These are phyloP conservation scores for Aegilops speltoides DNA, from an alignment of 176 grass and related monocot genomes.

Conservation along the genomic window DNA sequence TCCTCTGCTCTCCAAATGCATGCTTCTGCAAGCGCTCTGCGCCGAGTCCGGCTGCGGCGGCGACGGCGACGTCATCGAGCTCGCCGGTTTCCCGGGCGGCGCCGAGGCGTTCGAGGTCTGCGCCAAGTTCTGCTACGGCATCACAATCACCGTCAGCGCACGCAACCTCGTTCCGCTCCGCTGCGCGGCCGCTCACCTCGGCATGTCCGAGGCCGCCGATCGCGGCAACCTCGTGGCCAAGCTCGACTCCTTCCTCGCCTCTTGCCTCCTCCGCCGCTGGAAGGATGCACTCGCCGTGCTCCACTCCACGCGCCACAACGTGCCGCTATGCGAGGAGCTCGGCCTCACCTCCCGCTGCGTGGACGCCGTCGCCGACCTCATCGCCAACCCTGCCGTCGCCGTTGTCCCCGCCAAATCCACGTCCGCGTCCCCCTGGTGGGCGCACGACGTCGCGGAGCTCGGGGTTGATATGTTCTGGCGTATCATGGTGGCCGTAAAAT, in stretches of 20 bases:
- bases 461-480: slow-evolving; percentile 90
- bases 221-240: slow-evolving; percentile 74
- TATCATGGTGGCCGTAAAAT: slow-evolving; percentile 88
- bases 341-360: slow-evolving; percentile 74
- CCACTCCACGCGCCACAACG: slow-evolving; percentile 59
- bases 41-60: slow-evolving; percentile 30
- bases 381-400: slow-evolving; percentile 37
- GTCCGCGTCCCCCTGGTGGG: slow-evolving; percentile 66
- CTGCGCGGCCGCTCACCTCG: slow-evolving; percentile 81
- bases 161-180: slow-evolving; percentile 72
- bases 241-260: slow-evolving; percentile 82
- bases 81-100: slow-evolving; percentile 65
- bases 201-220: slow-evolving; percentile 86
- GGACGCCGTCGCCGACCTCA: slow-evolving; percentile 60
- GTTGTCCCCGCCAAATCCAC: background rate
- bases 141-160: slow-evolving; percentile 82
- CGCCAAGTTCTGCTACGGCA: slow-evolving; percentile 96
- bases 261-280: slow-evolving; percentile 91
- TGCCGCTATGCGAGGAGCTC: slow-evolving; percentile 65
- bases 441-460: slow-evolving; percentile 70
- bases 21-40: slow-evolving; percentile 78
- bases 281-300: slow-evolving; percentile 80
- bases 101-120: slow-evolving; percentile 83
- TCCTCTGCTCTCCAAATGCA: slow-evolving; percentile 87
- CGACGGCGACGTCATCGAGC: slow-evolving; percentile 42